Evolutionary conservation across 345 rosid species (phyloP).

Genomic region (Eucalyptus tenuipes): DNA sequence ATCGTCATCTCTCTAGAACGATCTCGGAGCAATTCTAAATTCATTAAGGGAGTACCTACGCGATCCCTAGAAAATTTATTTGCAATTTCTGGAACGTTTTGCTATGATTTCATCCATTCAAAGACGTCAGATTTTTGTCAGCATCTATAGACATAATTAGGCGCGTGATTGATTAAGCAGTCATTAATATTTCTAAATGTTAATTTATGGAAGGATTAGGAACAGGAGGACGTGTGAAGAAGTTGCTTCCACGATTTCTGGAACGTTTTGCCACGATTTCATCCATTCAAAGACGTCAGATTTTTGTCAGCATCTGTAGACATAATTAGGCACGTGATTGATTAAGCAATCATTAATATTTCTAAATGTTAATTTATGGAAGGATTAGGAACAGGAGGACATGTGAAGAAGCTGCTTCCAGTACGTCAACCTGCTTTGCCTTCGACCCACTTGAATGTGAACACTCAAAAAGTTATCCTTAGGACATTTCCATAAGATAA

Average conservation of each 20-base stretch:
- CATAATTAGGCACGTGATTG: background rate
- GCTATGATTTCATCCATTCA: background rate
- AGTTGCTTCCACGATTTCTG: background rate
- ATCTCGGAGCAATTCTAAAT: background rate
- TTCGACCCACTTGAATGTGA: background rate
- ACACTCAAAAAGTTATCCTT: background rate
- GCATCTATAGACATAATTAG: background rate
- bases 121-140: accelerated
- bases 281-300: background rate
- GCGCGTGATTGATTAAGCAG: background rate
- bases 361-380: background rate
- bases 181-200: background rate
- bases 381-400: background rate
- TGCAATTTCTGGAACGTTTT: background rate
- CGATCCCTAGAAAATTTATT: accelerated
- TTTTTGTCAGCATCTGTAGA: background rate
- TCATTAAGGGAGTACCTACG: accelerated
- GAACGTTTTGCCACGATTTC: background rate
- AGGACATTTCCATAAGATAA: background rate
- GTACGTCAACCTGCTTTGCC: background rate
- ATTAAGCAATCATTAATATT: background rate
- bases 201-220: background rate
- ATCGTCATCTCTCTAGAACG: background rate
- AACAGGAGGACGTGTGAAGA: background rate
- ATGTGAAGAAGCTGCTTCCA: background rate